These are phyloP conservation scores for Knoxia roxburghii DNA, from an alignment of 257 asterid species.

Conservation along the genomic window DNA sequence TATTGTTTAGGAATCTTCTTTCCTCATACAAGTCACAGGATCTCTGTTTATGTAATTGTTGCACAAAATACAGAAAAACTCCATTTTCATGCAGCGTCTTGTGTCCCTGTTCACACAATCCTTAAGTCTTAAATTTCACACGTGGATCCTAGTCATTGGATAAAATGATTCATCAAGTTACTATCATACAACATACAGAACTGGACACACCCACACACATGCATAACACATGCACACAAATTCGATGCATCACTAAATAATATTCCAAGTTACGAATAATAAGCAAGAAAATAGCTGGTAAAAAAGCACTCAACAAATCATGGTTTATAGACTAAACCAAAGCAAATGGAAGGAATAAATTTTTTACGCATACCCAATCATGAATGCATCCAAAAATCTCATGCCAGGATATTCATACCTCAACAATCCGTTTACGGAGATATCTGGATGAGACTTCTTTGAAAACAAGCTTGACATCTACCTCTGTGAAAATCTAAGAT, in stretches of 20 bases:
- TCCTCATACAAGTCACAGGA: no score
- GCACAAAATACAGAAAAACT: no score
- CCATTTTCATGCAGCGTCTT: background rate
- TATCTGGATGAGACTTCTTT: slow-evolving; percentile 80
- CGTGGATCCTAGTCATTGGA: background rate
- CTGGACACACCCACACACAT: background rate
- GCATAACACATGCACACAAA: background rate
- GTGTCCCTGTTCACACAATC: background rate
- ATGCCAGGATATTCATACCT: slow-evolving; percentile 43
- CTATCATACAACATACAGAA: background rate
- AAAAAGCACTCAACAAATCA: background rate
- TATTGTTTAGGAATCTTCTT: no score
- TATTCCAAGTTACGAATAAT: background rate
- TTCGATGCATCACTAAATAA: background rate
- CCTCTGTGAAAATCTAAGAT: slow-evolving; percentile 70
- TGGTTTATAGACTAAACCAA: background rate
- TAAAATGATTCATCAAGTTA: background rate
- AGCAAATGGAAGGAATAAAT: background rate
- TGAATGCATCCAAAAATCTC: background rate
- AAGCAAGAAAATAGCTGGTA: background rate
- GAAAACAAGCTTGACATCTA: slow-evolving; percentile 91
- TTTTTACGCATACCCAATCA: background rate
- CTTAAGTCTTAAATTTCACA: background rate
- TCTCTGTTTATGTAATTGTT: no score
- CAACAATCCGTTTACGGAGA: slow-evolving; percentile 85